phyloP scores from a whole-genome alignment of 495 filamentous ascomycete species.

The Zalerion maritima region DNA sequence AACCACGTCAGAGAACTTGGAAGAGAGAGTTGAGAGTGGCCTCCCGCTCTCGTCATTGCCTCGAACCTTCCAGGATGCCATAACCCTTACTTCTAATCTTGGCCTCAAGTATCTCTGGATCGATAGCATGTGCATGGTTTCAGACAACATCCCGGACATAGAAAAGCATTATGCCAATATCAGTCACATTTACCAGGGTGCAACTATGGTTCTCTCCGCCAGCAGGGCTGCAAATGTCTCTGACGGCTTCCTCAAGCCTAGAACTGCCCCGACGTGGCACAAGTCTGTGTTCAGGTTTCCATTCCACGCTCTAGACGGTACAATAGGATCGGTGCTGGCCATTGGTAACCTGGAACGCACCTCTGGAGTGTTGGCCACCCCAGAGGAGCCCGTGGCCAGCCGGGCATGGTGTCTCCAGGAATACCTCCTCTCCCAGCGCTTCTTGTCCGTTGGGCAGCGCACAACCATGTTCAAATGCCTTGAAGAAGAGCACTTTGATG shows the following conservation, averaged over 20 bases:
- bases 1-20: too few species aligned
- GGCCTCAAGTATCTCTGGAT: slow-evolving; percentile 13
- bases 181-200: slow-evolving; percentile 4
- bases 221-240: slow-evolving; percentile 1
- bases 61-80: slow-evolving; percentile 13
- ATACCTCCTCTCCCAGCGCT: slow-evolving; percentile 2
- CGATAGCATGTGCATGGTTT: slow-evolving; percentile 13
- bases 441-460: too few species aligned
- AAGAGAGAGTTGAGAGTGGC: too few species aligned
- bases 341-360: too few species aligned
- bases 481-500: too few species aligned
- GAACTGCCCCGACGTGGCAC: too few species aligned
- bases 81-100: slow-evolving; percentile 7
- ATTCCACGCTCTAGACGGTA: too few species aligned
- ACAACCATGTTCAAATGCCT: too few species aligned
- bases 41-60: slow-evolving; percentile 4
- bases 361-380: too few species aligned
- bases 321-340: too few species aligned
- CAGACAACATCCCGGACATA: slow-evolving; percentile 6
- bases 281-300: too few species aligned
- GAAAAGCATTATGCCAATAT: slow-evolving; percentile 5
- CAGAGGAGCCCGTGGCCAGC: slow-evolving; percentile 4
- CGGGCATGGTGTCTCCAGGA: slow-evolving; percentile 8
- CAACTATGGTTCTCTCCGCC: slow-evolving; percentile 4
- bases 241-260: slow-evolving; percentile 8